Conservation (phyloP, 805 yeast species). For the Hanseniaspora lindneri region DNA sequence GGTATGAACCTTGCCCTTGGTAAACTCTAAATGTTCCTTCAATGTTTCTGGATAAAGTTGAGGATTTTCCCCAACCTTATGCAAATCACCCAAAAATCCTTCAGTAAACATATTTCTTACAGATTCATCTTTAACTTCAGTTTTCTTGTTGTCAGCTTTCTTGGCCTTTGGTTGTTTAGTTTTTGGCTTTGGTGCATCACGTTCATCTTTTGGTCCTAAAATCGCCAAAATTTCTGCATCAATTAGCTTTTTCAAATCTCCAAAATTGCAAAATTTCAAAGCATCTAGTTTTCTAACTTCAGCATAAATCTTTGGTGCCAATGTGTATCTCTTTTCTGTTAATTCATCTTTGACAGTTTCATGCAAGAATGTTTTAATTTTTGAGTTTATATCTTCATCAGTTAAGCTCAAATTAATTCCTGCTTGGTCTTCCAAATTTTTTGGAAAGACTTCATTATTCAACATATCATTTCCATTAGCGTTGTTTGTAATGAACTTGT, state of each 20-base stretch:
- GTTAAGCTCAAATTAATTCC: constrained; percentile 76
- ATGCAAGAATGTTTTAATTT: constrained; percentile 49
- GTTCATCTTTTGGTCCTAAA: constrained; percentile 91
- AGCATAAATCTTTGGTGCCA: constrained; percentile 66
- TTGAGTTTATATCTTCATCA: constrained; percentile 48
- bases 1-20: constrained; percentile 75
- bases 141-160: constrained; percentile 16
- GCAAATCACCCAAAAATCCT: constrained; percentile 91
- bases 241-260: constrained; percentile 71
- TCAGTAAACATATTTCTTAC: constrained; percentile 76
- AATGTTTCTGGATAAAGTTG: constrained; percentile 79
- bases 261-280: constrained; percentile 87
- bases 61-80: constrained; percentile 89
- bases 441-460: constrained; percentile 35
- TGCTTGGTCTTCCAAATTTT: constrained; percentile 46
- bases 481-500: constrained; percentile 48
- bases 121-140: constrained; percentile 17
- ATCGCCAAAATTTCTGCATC: constrained; percentile 61
- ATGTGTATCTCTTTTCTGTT: constrained; percentile 60
- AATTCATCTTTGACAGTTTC: constrained; percentile 42
- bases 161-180: constrained; percentile 15
- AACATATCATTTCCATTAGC: constrained; percentile 28
- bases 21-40: constrained; percentile 64
- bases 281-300: constrained; percentile 60
- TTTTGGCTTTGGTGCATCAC: constrained; percentile 46